Base-by-base conservation (phyloP, 495 filamentous ascomycete genomes). In the Hyaloscypha bicolor region DNA sequence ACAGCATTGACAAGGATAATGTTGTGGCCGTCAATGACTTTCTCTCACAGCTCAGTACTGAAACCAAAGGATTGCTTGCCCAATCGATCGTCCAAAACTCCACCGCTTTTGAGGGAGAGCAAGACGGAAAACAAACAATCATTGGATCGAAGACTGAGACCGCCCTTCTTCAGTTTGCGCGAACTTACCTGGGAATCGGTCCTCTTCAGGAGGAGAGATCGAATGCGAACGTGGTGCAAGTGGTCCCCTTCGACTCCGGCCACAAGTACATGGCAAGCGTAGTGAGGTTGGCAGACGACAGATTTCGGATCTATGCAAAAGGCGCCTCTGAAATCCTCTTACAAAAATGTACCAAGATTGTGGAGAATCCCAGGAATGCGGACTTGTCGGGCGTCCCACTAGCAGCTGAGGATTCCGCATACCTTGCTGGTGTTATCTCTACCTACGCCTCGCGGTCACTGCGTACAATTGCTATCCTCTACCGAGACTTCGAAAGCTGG, bases 91-190 rank as follows among this genome's bases (percentile, higher is more conserved):
- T 88, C 16, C 77, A 93, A 66, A 96, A 96, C 78, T 93, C 92
- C 3, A 94, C 92, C 0, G 92, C 92, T 9, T 94, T 94, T 69
- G 91, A 96, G 73, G 88, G 90, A 35, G 89, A 93, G 35, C 82
- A 86, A 29, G 86, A 91, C 45, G 25, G 25, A 25, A 25, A 25
- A 25, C 90, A 90, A 0, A 42, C 86, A 0, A 95, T 93, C 67
- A 86, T 94, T 65, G 92, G 92, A 64, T 94, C 92, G 6, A 94
- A 94, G 79, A 96, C 92, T 0, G 92, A 96, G 72, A 93, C 91
- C 9, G 91, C 92, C 3, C 80, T 96, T 53, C 80, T 96, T 12
- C 82, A 83, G 21, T 89, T 93, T 66, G 91, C 92, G 19, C 82
- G 85, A 56, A 87, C 91, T 51, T 79, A 90, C 70, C 82, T 96